Percentiles rank a stretch among this genome's conserved stretches.
These are phyloP conservation scores for Gossypium schwendimanii DNA, from an alignment of 441 rosid species.

Conservation along the genomic window DNA sequence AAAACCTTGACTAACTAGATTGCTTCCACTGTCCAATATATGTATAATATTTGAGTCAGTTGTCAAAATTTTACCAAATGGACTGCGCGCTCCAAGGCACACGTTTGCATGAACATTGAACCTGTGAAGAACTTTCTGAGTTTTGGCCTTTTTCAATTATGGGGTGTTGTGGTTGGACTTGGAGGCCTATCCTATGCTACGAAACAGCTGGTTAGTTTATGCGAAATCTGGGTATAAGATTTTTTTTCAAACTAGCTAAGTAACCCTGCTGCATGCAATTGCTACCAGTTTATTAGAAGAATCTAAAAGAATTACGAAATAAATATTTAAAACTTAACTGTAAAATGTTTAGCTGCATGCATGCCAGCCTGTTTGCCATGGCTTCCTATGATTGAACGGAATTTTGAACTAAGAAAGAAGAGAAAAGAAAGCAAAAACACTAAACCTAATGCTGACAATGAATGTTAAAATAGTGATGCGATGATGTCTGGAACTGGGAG, in stretches of 20 bases:
- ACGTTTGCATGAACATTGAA: background rate
- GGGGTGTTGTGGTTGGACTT: background rate
- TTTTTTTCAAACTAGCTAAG: background rate
- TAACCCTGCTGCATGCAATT: background rate
- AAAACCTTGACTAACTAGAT: conserved; percentile 16
- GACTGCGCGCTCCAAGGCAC: conserved; percentile 9
- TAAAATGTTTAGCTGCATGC: background rate
- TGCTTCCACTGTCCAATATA: background rate
- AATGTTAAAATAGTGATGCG: background rate
- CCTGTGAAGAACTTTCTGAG: background rate
- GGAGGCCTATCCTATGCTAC: background rate
- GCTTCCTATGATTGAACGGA: background rate
- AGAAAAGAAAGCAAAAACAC: background rate
- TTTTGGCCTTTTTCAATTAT: background rate
- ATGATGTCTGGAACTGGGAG: no score
- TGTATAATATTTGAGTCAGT: background rate
- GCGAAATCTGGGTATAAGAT: conserved; percentile 1
- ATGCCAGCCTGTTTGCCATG: background rate
- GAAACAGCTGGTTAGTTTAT: background rate
- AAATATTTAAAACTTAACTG: background rate
- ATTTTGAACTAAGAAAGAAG: background rate
- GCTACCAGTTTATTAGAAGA: background rate
- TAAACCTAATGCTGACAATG: background rate
- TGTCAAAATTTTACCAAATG: conserved; percentile 1
- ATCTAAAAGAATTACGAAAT: background rate